Conservation (phyloP, 75 land plant species). For the Pinus taeda region DNA sequence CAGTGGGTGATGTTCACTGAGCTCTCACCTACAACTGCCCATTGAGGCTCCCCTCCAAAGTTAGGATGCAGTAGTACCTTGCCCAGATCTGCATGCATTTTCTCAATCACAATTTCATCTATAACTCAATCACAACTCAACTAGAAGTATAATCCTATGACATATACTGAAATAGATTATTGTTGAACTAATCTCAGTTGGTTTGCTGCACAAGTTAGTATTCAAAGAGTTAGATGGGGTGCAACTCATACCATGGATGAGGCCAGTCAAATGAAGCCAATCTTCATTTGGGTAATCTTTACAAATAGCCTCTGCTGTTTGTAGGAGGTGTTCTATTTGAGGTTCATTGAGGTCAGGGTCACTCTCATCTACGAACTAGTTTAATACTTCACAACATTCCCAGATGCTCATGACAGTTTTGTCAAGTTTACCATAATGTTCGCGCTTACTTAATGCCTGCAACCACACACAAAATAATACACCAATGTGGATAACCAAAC, state of each 20-base stretch:
- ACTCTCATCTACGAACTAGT: constrained; percentile 72
- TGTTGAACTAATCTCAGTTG: neutral
- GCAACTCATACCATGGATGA: constrained; percentile 64
- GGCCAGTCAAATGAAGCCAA: constrained; percentile 84
- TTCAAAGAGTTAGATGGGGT: neutral
- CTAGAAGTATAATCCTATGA: no score
- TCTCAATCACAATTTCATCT: neutral
- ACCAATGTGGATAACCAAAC: neutral
- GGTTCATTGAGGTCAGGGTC: constrained; percentile 92
- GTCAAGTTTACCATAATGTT: constrained; percentile 54
- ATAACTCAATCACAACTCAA: neutral
- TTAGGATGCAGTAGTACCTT: constrained; percentile 82
- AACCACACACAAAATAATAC: constrained; percentile 1
- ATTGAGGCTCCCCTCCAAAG: constrained; percentile 87
- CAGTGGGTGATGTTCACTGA: neutral
- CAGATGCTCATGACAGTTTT: constrained; percentile 81
- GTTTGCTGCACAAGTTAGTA: neutral
- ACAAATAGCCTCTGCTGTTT: constrained; percentile 84
- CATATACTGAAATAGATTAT: neutral
- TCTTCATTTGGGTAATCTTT: constrained; percentile 82
- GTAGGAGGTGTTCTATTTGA: constrained; percentile 79
- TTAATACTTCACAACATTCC: constrained; percentile 86
- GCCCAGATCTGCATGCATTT: constrained; percentile 72
- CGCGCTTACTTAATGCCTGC: constrained; percentile 68
- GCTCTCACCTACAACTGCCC: constrained; percentile 82